Conservation (phyloP, 139 green algal species). For the Spirogloea muscicola region DNA sequence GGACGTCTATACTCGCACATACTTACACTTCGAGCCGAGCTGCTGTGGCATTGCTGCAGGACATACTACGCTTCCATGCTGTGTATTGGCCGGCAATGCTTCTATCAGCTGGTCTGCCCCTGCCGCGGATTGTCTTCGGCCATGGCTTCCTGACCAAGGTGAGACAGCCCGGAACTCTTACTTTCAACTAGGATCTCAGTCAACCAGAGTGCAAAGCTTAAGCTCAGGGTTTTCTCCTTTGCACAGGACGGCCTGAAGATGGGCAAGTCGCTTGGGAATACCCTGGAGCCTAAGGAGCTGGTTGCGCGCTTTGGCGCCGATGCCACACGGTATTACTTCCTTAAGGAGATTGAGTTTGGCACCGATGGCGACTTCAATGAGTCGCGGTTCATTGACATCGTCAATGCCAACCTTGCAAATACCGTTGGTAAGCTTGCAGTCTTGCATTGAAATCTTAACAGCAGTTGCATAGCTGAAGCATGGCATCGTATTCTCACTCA, state of each 20-base stretch:
- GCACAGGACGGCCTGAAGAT: slow-evolving; percentile 93
- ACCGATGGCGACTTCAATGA: slow-evolving; percentile 95
- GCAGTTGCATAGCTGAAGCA: not conserved
- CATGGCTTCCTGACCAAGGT: slow-evolving; percentile 96
- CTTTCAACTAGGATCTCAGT: not conserved
- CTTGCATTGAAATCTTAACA: not conserved
- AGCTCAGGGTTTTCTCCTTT: not conserved
- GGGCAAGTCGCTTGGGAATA: slow-evolving; percentile 97
- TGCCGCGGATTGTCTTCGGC: slow-evolving; percentile 76
- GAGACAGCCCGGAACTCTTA: not conserved
- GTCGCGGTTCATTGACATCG: slow-evolving; percentile 80
- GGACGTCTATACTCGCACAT: not conserved
- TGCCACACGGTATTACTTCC: slow-evolving; percentile 92
- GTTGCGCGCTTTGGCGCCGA: slow-evolving; percentile 80
- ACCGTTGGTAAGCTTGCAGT: slow-evolving; percentile 62
- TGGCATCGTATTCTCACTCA: no score
- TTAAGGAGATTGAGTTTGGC: slow-evolving; percentile 57
- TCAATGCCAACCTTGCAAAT: slow-evolving; percentile 95
- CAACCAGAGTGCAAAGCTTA: not conserved
- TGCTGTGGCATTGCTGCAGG: no score
- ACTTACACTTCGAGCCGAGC: not conserved
- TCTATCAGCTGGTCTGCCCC: slow-evolving; percentile 58
- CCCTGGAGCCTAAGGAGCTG: slow-evolving; percentile 81
- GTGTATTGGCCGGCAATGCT: slow-evolving; percentile 90
- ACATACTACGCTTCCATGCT: slow-evolving; percentile 98